Evolutionary conservation across 495 filamentous ascomycete genomes (phyloP).

Genomic region (Aspergillus coremiiformis): DNA sequence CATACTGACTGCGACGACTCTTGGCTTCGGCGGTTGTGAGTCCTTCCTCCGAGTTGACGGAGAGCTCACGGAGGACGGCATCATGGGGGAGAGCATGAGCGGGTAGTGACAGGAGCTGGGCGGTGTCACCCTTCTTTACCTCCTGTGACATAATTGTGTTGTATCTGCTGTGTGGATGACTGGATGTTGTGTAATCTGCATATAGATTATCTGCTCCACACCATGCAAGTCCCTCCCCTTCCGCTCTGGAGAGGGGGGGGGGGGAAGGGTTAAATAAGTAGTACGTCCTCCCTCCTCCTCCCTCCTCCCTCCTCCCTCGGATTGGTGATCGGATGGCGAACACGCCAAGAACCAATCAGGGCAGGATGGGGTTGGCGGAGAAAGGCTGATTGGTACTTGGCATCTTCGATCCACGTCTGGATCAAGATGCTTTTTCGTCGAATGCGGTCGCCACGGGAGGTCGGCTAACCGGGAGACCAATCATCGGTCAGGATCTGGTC

Average conservation of each 20-base stretch:
- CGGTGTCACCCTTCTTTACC: slow-evolving; percentile 26
- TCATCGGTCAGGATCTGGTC: not conserved
- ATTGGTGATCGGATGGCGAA: not conserved
- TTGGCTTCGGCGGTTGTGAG: slow-evolving; percentile 50
- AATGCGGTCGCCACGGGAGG: slow-evolving; percentile 10
- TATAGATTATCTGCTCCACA: slow-evolving; percentile 29
- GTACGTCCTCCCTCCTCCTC: too few relatives aligned
- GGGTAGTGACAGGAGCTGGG: slow-evolving; percentile 43
- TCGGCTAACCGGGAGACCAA: slow-evolving; percentile 16
- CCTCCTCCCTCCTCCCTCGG: too few relatives aligned
- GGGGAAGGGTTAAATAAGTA: too few relatives aligned
- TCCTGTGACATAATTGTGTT: slow-evolving; percentile 40
- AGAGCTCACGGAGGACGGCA: slow-evolving; percentile 50
- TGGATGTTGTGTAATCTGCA: slow-evolving; percentile 29
- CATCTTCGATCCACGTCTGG: not conserved
- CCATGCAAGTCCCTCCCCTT: slow-evolving; percentile 34
- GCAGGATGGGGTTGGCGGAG: slow-evolving; percentile 1
- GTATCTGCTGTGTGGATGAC: not conserved
- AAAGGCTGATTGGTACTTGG: slow-evolving; percentile 2
- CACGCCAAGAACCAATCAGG: slow-evolving; percentile 10
- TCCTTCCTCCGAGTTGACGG: slow-evolving; percentile 53
- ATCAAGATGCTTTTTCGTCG: slow-evolving; percentile 28
- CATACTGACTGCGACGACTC: slow-evolving; percentile 47
- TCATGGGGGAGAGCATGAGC: slow-evolving; percentile 55
- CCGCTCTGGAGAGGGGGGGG: slow-evolving; percentile 7